Evolutionary conservation across 2,329 filamentous ascomycete genomes (phyloP), one percentile per base, ranked within the genome.

Genomic region (Tolypocladium tropicale): DNA sequence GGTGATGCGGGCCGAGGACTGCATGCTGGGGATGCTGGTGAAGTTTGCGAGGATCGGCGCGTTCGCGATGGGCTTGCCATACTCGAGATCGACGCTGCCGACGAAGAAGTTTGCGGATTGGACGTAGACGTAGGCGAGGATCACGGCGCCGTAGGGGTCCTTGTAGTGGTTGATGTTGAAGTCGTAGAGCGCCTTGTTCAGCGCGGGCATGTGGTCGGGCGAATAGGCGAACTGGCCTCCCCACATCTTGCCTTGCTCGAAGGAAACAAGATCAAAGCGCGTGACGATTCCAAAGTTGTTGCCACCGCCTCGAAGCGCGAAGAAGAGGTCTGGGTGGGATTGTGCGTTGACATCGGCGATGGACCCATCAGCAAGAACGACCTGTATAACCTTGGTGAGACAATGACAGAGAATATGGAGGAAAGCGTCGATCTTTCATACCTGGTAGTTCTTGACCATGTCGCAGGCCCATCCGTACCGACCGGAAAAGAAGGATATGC

Each of bases 221-320:
- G 23, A 28, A 28, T 46, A 9, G 0, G 43, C 14, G 14, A 7
- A 28, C 14, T 46, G 43, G 28, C 63, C 61, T 11, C 63, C 64
- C 64, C 64, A 65, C n/a, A 66, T 43, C 16, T 59, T 50, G 2
- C 46, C 57, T 12, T 55, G 52, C 49, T 55, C 39, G 28, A 58
- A 58, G 0, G 68, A 65, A 23, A 60, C 52, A 33, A 68, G 50
- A 28, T 64, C 62, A 32, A 68, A 61, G 58, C 58, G 59, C 1
- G 70, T 63, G 23, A 66, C 61, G 30, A 68, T 63, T 36, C 72
- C 73, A 53, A 74, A 74, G 59, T 76, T 78, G 41, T 68, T 67
- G 14, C 74, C 75, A 4, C 78, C 78, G 6, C 75, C 76, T 36
- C 72, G 70, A 0, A 78, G 65, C 2, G 76, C 43, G 16, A 28